These are phyloP conservation scores for Ophioceras dolichostomum DNA, from an alignment of 2,329 filamentous ascomycete genomes.

Conservation along the genomic window DNA sequence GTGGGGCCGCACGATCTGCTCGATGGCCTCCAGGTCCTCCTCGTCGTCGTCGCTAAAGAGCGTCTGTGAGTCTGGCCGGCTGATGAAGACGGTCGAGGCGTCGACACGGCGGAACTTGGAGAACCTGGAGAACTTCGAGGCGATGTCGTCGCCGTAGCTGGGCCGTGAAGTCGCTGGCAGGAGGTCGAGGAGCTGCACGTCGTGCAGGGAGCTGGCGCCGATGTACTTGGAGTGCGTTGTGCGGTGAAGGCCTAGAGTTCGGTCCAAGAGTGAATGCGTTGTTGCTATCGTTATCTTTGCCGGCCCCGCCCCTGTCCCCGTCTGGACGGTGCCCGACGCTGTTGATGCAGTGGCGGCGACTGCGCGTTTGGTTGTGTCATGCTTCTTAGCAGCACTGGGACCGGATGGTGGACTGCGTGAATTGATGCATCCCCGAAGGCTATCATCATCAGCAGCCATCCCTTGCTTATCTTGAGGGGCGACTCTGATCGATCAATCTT, in stretches of 20 bases:
- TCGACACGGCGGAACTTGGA: slow-evolving; percentile 14
- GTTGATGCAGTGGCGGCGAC: too few species aligned
- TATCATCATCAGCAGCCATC: too few species aligned
- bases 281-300: too few species aligned
- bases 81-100: slow-evolving; percentile 10
- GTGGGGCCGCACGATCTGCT: slow-evolving; percentile 54
- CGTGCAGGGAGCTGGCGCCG: slow-evolving; percentile 31
- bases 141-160: slow-evolving; percentile 5
- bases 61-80: slow-evolving; percentile 10
- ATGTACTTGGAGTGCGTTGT: slow-evolving; percentile 49
- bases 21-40: slow-evolving; percentile 5
- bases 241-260: slow-evolving; percentile 41
- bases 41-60: slow-evolving; percentile 8
- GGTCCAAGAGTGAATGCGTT: slow-evolving; percentile 25
- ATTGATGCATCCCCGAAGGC: too few species aligned
- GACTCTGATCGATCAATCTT: too few species aligned
- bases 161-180: slow-evolving; percentile 7
- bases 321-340: too few species aligned
- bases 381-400: too few species aligned
- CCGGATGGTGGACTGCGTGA: too few species aligned
- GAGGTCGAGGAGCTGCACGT: slow-evolving; percentile 12
- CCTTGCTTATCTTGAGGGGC: too few species aligned
- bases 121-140: neutral
- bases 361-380: too few species aligned
- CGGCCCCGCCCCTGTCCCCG: too few species aligned